phyloP scores from a whole-genome alignment of 2,329 filamentous ascomycete species.

The Fusarium liriodendri region DNA sequence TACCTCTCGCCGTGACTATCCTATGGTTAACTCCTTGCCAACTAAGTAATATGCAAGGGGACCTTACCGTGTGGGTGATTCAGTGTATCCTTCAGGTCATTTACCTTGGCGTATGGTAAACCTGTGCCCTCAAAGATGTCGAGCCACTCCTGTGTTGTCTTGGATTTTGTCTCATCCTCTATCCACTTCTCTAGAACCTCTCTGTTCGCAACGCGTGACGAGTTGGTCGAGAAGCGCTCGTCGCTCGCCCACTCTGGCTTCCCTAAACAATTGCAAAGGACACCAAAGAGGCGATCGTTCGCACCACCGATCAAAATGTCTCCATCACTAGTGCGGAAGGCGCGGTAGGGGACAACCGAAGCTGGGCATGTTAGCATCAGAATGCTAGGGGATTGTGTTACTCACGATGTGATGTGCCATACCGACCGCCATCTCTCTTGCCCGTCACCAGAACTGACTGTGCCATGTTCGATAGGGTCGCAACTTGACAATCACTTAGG shows the following conservation, averaged over 20 bases:
- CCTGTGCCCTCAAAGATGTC: conserved; percentile 84
- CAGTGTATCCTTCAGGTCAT: conserved; percentile 86
- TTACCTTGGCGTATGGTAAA: conserved; percentile 91
- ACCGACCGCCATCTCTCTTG: conserved; percentile 84
- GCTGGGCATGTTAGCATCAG: conserved; percentile 60
- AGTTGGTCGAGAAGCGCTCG: conserved; percentile 68
- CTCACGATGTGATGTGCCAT: conserved; percentile 93
- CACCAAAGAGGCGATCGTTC: conserved; percentile 74
- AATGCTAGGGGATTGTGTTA: background rate
- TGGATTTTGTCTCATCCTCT: conserved; percentile 76
- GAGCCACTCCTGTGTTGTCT: conserved; percentile 88
- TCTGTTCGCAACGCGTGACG: conserved; percentile 73
- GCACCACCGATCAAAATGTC: conserved; percentile 75
- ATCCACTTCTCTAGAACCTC: conserved; percentile 81
- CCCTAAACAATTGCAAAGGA: conserved; percentile 69
- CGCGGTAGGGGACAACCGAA: conserved; percentile 95
- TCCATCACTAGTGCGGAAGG: conserved; percentile 78
- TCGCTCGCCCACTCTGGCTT: conserved; percentile 68
- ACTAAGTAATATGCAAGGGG: background rate
- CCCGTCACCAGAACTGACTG: conserved; percentile 90
- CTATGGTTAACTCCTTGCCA: background rate
- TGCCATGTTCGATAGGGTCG: conserved; percentile 91
- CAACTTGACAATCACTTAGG: conserved; percentile 94
- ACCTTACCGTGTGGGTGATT: conserved; percentile 80
- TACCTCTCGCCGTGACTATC: conserved; percentile 70